These are phyloP conservation scores for Plectosphaerella plurivora DNA, from an alignment of 2,329 filamentous ascomycete genomes.

Conservation along the genomic window DNA sequence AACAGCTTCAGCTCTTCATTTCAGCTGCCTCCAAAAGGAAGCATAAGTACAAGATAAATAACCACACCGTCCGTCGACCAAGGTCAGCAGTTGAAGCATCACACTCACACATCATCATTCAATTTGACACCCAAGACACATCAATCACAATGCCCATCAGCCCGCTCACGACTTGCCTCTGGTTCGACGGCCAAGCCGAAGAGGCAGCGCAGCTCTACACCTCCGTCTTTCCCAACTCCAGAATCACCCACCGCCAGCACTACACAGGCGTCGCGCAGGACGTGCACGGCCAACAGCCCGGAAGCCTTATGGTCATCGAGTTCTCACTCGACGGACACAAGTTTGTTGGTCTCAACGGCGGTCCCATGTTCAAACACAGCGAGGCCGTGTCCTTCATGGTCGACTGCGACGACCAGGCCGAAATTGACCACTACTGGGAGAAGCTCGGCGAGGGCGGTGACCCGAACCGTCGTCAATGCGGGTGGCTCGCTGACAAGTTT, in stretches of 20 bases:
- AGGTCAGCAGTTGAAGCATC: no score
- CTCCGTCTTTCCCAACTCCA: constrained; percentile 33
- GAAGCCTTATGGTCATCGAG: constrained; percentile 26
- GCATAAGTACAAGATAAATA: no score
- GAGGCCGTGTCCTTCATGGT: constrained; percentile 38
- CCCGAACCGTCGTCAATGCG: constrained; percentile 30
- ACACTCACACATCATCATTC: neutral
- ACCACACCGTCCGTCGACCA: no score
- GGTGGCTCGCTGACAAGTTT: constrained; percentile 41
- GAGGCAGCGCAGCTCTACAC: constrained; percentile 36
- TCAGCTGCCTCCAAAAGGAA: no score
- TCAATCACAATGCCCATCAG: constrained; percentile 1
- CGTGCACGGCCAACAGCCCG: constrained; percentile 23
- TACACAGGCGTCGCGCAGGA: constrained; percentile 24
- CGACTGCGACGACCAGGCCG: constrained; percentile 37
- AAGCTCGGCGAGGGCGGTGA: constrained; percentile 35
- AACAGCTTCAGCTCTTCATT: no score
- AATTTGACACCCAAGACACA: neutral
- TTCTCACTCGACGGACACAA: constrained; percentile 33
- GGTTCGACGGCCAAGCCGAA: constrained; percentile 35
- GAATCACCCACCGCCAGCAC: constrained; percentile 24
- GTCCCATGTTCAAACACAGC: constrained; percentile 31
- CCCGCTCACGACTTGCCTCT: constrained; percentile 28
- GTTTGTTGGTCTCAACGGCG: constrained; percentile 39
- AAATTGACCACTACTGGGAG: constrained; percentile 43